Evolutionary conservation across 163 green algal genomes (phyloP), one percentile per base, ranked within the genome.

Genomic region (Coccomyxa subellipsoidea): DNA sequence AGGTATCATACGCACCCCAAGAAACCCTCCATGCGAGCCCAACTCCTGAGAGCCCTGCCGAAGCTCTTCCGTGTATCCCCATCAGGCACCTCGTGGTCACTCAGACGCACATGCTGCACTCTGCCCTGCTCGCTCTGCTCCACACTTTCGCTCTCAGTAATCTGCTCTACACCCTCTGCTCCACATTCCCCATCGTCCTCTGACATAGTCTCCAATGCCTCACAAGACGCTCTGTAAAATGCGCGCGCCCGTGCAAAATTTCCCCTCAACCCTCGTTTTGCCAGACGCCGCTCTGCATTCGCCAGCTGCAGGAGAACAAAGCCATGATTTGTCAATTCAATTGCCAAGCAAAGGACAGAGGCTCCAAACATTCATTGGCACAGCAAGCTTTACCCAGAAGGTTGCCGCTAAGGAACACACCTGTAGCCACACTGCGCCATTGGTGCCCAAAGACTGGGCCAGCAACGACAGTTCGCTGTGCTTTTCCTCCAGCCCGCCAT

Each of bases 21-120:
- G 8, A 73, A 73, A 34, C 66, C 66, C 27, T 73, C 66, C 66
- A 73, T 73, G 66, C 66, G 66, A 23, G 66, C 66, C 66, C 66
- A 73, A 59, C 47, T 59, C 47, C 47, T 59, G 4, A 59, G 23
- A 27, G 47, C 47, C 47, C 47, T 59, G 15, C 47, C 47, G 4
- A 59, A 18, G 47, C 3, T 59, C 47, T 23, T 59, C 23, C 47
- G 47, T 7, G 47, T 18, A 8, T 59, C 47, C 4, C 47, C 47
- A 59, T 59, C 47, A 59, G 47, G 47, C 15, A 12, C 23, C 47
- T 59, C 4, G 47, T 18, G 23, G 5, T 59, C 47, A 59, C 47
- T 59, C 47, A 59, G 23, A 59, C 47, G 47, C 47, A 59, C 47
- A 27, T 7, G 47, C 47, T 59, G 47, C 47, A 59, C 21, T 59